Conservation (phyloP, 345 rosid species). For the Clarkia xantiana region DNA sequence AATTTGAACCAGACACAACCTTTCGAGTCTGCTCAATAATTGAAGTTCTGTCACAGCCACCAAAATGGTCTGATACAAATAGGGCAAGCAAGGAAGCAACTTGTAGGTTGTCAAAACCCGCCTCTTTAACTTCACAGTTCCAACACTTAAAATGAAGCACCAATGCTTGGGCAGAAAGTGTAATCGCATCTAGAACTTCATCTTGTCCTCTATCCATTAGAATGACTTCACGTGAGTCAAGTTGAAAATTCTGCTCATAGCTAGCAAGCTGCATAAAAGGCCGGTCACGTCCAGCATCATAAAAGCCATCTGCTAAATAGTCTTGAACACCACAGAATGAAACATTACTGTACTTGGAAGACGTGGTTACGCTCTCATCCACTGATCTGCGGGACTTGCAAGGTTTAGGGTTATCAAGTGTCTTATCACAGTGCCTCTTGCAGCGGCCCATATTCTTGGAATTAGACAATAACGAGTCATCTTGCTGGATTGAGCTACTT, state of each 20-base stretch:
- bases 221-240: constrained; percentile 90
- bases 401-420: constrained; percentile 77
- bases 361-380: constrained; percentile 28
- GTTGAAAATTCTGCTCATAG: constrained; percentile 46
- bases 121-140: constrained; percentile 30
- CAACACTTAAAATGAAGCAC: constrained; percentile 42
- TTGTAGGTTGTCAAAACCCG: constrained; percentile 37
- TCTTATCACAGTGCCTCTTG: constrained; percentile 62
- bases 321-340: constrained; percentile 78
- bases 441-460: constrained; percentile 26
- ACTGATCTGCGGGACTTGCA: constrained; percentile 53
- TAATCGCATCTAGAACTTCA: constrained; percentile 75
- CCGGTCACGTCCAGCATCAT: constrained; percentile 94
- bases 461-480: constrained; percentile 30
- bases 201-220: constrained; percentile 84
- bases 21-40: constrained; percentile 55
- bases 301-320: constrained; percentile 75
- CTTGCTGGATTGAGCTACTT: constrained; percentile 21
- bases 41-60: constrained; percentile 72
- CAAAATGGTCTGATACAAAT: constrained; percentile 95
- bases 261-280: constrained; percentile 57
- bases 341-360: constrained; percentile 45
- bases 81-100: constrained; percentile 72
- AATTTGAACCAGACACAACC: constrained; percentile 74
- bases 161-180: constrained; percentile 54